phyloP scores from a whole-genome alignment of 768 basidiomycete species.

The Serendipita vermifera region DNA sequence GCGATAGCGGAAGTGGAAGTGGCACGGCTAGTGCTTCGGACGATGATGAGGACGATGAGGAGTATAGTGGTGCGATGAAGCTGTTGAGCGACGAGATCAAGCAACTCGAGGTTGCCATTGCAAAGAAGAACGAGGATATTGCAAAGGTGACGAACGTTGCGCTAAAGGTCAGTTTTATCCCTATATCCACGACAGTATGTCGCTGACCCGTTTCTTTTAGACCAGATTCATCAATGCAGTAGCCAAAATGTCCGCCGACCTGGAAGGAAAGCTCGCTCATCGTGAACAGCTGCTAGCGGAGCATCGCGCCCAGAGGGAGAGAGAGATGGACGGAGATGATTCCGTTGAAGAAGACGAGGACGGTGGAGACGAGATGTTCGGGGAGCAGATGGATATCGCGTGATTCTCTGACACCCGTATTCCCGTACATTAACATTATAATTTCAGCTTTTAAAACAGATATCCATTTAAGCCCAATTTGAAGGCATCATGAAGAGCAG shows the following conservation, averaged over 20 bases:
- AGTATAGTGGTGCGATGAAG: slow-evolving; percentile 63
- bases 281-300: slow-evolving; percentile 69
- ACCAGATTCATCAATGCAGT: slow-evolving; percentile 89
- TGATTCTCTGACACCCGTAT: too few species aligned
- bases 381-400: neutral
- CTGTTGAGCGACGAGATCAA: slow-evolving; percentile 78
- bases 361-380: neutral
- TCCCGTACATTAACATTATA: too few species aligned
- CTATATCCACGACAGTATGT: neutral
- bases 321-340: neutral
- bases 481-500: too few species aligned
- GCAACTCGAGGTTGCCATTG: slow-evolving; percentile 77
- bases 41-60: slow-evolving; percentile 50
- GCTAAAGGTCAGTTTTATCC: slow-evolving; percentile 46
- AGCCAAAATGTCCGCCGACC: slow-evolving; percentile 73
- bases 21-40: slow-evolving; percentile 34
- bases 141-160: slow-evolving; percentile 74
- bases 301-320: slow-evolving; percentile 29
- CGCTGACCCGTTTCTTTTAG: slow-evolving; percentile 26
- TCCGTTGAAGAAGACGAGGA: neutral
- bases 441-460: too few species aligned
- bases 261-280: slow-evolving; percentile 73
- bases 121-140: slow-evolving; percentile 74
- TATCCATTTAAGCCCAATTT: too few species aligned
- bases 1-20: slow-evolving; percentile 39